Evolutionary conservation across 441 rosid genomes (phyloP).

Genomic region (Metrosideros polymorpha): DNA sequence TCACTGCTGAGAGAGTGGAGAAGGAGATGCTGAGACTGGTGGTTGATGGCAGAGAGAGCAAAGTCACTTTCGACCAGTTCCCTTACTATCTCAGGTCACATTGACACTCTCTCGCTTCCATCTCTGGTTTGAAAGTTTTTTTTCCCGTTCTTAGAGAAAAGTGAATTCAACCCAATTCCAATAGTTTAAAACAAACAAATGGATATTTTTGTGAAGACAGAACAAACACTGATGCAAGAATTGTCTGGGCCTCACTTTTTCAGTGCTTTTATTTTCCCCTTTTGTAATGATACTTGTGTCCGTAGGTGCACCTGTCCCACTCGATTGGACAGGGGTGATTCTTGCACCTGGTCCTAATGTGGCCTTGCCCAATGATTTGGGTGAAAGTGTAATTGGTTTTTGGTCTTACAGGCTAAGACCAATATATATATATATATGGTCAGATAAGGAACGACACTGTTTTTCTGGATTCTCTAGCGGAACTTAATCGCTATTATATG

Average conservation of each 20-base stretch:
- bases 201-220: neutral
- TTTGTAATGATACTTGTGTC: neutral
- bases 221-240: neutral
- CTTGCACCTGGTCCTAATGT: neutral
- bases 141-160: neutral
- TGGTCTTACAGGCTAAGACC: neutral
- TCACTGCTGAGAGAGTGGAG: slow-evolving; percentile 42
- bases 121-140: neutral
- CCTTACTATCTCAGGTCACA: slow-evolving; percentile 67
- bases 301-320: neutral
- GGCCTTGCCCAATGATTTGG: neutral
- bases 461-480: neutral
- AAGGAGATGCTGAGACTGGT: slow-evolving; percentile 48
- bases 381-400: neutral
- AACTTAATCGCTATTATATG: neutral
- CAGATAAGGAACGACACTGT: neutral
- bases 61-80: slow-evolving; percentile 56
- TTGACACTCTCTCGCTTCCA: neutral
- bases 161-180: neutral
- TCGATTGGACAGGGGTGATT: neutral
- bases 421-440: neutral
- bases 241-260: neutral
- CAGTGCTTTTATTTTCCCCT: neutral
- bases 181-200: neutral
- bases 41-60: slow-evolving; percentile 54